Evolutionary conservation across 108 stramenopile genomes (phyloP).

Genomic region (Stephanodiscus minutulus): DNA sequence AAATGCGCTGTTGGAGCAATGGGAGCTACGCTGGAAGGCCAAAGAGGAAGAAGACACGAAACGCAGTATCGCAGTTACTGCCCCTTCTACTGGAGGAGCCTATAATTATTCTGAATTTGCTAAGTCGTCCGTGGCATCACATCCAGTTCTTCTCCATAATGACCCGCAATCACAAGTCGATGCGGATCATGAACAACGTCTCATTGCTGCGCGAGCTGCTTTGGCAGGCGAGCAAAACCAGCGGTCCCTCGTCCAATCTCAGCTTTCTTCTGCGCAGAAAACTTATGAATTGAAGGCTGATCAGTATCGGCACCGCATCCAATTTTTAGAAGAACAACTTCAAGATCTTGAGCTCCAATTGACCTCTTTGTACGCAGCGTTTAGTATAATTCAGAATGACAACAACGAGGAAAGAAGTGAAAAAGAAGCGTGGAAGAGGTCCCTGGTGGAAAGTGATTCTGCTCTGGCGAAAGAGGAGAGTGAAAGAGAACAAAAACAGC

Average conservation of each 20-base stretch:
- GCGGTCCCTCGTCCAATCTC: conserved; percentile 27
- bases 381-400: conserved; percentile 64
- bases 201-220: conserved; percentile 49
- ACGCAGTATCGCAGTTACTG: conserved; percentile 16
- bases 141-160: conserved; percentile 19
- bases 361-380: conserved; percentile 68
- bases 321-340: conserved; percentile 65
- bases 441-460: conserved; percentile 43
- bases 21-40: conserved; percentile 36
- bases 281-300: conserved; percentile 57
- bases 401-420: conserved; percentile 34
- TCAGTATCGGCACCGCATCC: conserved; percentile 60
- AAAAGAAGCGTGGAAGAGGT: conserved; percentile 26
- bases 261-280: conserved; percentile 39
- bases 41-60: conserved; percentile 33
- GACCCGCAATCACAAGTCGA: conserved; percentile 27
- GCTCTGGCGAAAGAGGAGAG: conserved; percentile 36
- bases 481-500: conserved; percentile 2
- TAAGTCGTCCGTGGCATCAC: conserved; percentile 5
- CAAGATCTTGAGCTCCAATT: conserved; percentile 75
- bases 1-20: conserved; percentile 27
- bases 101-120: conserved; percentile 44
- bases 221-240: conserved; percentile 39
- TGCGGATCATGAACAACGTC: conserved; percentile 23
- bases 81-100: conserved; percentile 20